These are phyloP conservation scores for Diplodia mutila DNA, from an alignment of 2,329 filamentous ascomycete genomes.

Conservation along the genomic window DNA sequence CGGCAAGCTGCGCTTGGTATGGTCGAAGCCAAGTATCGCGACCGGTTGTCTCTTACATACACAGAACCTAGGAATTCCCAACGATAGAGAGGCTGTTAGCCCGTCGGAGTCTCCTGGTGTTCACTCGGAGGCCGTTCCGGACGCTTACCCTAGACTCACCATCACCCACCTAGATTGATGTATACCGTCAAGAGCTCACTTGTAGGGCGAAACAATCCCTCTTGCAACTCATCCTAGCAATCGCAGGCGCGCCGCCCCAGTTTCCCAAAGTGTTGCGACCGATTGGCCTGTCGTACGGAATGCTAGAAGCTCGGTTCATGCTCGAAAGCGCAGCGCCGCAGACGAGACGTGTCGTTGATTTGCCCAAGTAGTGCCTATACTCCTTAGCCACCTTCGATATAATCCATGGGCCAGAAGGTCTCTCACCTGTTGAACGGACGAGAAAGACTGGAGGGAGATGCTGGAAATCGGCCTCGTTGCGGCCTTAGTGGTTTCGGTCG, in stretches of 20 bases:
- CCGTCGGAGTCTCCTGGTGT: neutral
- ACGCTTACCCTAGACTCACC: neutral
- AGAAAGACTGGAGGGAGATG: neutral
- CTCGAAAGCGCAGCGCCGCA: neutral
- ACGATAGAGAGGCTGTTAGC: neutral
- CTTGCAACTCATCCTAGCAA: neutral
- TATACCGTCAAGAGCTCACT: neutral
- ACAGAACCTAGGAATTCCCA: neutral
- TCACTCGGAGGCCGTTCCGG: neutral
- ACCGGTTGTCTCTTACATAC: neutral
- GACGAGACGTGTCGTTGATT: neutral
- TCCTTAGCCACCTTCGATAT: neutral
- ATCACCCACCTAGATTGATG: neutral
- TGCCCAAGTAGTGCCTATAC: neutral
- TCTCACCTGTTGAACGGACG: neutral
- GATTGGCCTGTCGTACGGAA: neutral
- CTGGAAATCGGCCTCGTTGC: neutral
- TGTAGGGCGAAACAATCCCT: neutral
- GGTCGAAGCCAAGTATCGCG: neutral
- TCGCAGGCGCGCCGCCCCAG: neutral
- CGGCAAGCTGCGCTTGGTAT: neutral
- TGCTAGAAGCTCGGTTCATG: neutral
- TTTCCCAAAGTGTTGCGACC: neutral
- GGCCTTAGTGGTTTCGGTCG: neutral
- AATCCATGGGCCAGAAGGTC: neutral